A percentile compares a stretch with the other conserved stretches of the same genome.
These are phyloP conservation scores for Lineolata rhizophorae DNA, from an alignment of 495 filamentous ascomycete species.

Conservation along the genomic window DNA sequence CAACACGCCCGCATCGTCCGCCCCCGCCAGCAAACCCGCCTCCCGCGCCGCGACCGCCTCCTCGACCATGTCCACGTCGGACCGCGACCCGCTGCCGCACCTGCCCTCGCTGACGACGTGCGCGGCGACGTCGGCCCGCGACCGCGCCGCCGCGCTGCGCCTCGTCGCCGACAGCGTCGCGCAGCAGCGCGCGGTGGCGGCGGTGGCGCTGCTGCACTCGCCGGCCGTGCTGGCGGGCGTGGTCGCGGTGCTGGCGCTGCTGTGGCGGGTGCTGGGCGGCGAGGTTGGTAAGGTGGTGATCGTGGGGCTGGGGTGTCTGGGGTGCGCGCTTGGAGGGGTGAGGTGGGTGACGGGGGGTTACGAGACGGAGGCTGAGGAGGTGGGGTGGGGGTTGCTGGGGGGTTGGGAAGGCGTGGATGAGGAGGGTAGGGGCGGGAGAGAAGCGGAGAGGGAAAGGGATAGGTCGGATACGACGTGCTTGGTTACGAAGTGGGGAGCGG, in stretches of 20 bases:
- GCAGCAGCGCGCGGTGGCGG: slow-evolving; percentile 37
- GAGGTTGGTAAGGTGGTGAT: slow-evolving; percentile 20
- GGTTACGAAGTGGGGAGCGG: slow-evolving; percentile 30
- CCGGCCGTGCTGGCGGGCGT: slow-evolving; percentile 22
- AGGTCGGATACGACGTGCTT: slow-evolving; percentile 27
- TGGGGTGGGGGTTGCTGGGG: slow-evolving; percentile 27
- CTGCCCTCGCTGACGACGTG: slow-evolving; percentile 14
- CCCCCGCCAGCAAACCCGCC: neutral
- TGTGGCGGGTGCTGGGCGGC: slow-evolving; percentile 15
- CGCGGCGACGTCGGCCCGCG: slow-evolving; percentile 17
- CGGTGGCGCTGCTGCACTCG: slow-evolving; percentile 28
- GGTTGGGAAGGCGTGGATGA: slow-evolving; percentile 19
- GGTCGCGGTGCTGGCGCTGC: slow-evolving; percentile 16
- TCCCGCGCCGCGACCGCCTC: slow-evolving; percentile 1
- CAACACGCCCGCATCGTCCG: slow-evolving; percentile 2
- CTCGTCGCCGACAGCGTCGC: slow-evolving; percentile 42
- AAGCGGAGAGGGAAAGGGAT: slow-evolving; percentile 28
- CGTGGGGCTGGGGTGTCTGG: slow-evolving; percentile 22
- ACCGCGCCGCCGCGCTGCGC: slow-evolving; percentile 49
- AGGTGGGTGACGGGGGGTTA: slow-evolving; percentile 25
- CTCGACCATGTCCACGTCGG: too few species aligned
- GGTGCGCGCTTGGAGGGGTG: slow-evolving; percentile 22
- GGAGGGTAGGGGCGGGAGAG: slow-evolving; percentile 28
- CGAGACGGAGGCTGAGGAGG: slow-evolving; percentile 26
- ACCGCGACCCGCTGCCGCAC: slow-evolving; percentile 6